Conservation (phyloP, 208 protist species). For the Trichomonas vaginalis region DNA sequence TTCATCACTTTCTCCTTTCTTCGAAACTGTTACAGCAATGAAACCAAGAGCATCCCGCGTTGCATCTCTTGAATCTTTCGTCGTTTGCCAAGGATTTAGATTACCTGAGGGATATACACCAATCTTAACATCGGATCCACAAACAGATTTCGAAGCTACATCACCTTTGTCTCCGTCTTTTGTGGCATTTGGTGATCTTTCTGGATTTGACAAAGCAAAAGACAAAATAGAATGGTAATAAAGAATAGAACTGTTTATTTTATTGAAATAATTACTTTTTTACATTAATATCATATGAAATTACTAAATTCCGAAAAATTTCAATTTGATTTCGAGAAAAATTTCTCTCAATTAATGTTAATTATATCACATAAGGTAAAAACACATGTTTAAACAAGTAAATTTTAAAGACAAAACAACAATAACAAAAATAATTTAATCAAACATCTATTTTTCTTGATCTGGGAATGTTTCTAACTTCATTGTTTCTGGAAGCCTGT, state of each 20-base stretch:
- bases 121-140: background rate
- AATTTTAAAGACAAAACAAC: too few relatives aligned
- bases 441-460: too few relatives aligned
- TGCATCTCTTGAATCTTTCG: slow-evolving; percentile 1
- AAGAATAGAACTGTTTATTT: background rate
- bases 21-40: background rate
- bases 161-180: background rate
- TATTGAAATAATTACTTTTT: too few relatives aligned
- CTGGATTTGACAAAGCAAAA: slow-evolving; percentile 1
- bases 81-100: slow-evolving; percentile 4
- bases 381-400: too few relatives aligned
- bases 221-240: background rate
- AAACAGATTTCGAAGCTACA: background rate
- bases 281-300: too few relatives aligned
- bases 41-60: background rate
- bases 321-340: too few relatives aligned
- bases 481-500: too few relatives aligned
- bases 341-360: too few relatives aligned
- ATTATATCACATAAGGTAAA: too few relatives aligned
- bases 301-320: too few relatives aligned
- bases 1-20: background rate
- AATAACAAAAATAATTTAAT: too few relatives aligned
- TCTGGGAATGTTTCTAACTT: too few relatives aligned
- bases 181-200: slow-evolving; percentile 13
- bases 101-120: background rate